Percentiles rank a stretch among this genome's conserved stretches.
Evolutionary conservation across 2,329 filamentous ascomycete genomes (phyloP).

Genomic region (Lanzia echinophila): DNA sequence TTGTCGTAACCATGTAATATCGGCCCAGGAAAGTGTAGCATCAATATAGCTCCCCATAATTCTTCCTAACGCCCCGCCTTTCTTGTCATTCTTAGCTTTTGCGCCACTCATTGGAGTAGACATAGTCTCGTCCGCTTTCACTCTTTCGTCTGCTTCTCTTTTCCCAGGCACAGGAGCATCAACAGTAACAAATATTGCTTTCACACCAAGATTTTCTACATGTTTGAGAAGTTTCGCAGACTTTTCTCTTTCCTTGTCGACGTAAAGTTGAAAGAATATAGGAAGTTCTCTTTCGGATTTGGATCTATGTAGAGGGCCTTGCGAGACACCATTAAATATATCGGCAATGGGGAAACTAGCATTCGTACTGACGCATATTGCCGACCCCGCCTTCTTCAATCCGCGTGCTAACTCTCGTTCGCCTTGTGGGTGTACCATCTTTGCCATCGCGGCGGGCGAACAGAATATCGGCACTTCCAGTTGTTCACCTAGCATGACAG

Average conservation of each 20-base stretch:
- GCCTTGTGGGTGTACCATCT: slow-evolving; percentile 56
- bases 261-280: slow-evolving; percentile 55
- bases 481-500: slow-evolving; percentile 47
- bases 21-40: slow-evolving; percentile 53
- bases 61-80: slow-evolving; percentile 49
- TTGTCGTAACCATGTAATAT: slow-evolving; percentile 58
- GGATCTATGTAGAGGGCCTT: slow-evolving; percentile 17
- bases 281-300: slow-evolving; percentile 10
- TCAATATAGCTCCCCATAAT: slow-evolving; percentile 53
- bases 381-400: slow-evolving; percentile 43
- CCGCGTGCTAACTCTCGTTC: slow-evolving; percentile 52
- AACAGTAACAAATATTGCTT: slow-evolving; percentile 51
- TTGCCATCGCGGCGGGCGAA: slow-evolving; percentile 58
- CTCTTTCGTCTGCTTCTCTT: slow-evolving; percentile 40
- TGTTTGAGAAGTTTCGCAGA: slow-evolving; percentile 43
- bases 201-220: slow-evolving; percentile 41
- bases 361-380: slow-evolving; percentile 54
- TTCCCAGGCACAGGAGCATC: slow-evolving; percentile 53
- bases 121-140: slow-evolving; percentile 41
- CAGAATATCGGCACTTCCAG: slow-evolving; percentile 54
- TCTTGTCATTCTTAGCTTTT: slow-evolving; percentile 42
- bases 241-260: slow-evolving; percentile 48
- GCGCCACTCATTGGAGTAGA: slow-evolving; percentile 44
- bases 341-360: slow-evolving; percentile 52
- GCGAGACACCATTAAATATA: slow-evolving; percentile 34